A percentile compares a stretch with the other conserved stretches of the same genome.
These are phyloP conservation scores for Fusarium lyarnte DNA, from an alignment of 2,329 filamentous ascomycete species.

Conservation along the genomic window DNA sequence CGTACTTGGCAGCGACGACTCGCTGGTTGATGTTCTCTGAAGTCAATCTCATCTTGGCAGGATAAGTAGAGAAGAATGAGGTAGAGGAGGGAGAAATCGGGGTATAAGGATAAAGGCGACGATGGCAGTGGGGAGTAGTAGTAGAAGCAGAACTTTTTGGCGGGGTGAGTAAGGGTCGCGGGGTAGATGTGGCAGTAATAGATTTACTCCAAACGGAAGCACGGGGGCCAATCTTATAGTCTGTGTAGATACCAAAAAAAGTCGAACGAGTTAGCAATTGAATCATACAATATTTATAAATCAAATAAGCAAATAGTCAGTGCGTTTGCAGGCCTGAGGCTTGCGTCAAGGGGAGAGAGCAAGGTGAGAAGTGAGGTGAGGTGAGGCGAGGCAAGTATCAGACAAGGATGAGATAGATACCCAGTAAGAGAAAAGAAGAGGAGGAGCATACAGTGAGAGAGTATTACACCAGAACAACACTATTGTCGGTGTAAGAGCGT, in stretches of 20 bases:
- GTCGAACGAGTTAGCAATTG: constrained; percentile 40
- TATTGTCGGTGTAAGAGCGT: constrained; percentile 23
- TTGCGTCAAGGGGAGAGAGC: constrained; percentile 21
- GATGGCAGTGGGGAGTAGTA: constrained; percentile 24
- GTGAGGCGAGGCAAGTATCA: constrained; percentile 17
- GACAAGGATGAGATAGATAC: constrained; percentile 25
- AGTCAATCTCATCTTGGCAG: constrained; percentile 63
- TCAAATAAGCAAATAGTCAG: constrained; percentile 21
- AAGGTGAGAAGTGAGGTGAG: neutral
- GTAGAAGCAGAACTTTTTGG: constrained; percentile 39
- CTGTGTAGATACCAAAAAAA: constrained; percentile 21
- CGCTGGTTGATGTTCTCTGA: constrained; percentile 92
- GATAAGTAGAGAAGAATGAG: constrained; percentile 46
- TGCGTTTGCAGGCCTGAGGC: constrained; percentile 28
- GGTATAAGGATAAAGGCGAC: constrained; percentile 23
- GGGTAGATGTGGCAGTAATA: constrained; percentile 40
- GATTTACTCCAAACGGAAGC: constrained; percentile 33
- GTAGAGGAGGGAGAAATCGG: neutral
- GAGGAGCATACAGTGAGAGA: constrained; percentile 15
- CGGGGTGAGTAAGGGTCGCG: constrained; percentile 42
- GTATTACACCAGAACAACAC: constrained; percentile 8
- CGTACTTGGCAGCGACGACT: constrained; percentile 89
- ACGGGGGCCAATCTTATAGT: constrained; percentile 27
- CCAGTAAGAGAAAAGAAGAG: constrained; percentile 18
- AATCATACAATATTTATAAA: constrained; percentile 17